A percentile compares a stretch with the other conserved stretches of the same genome.
Evolutionary conservation across 371 early-diverging fungal genomes (phyloP).

Genomic region (Rhizomucor pusillus): DNA sequence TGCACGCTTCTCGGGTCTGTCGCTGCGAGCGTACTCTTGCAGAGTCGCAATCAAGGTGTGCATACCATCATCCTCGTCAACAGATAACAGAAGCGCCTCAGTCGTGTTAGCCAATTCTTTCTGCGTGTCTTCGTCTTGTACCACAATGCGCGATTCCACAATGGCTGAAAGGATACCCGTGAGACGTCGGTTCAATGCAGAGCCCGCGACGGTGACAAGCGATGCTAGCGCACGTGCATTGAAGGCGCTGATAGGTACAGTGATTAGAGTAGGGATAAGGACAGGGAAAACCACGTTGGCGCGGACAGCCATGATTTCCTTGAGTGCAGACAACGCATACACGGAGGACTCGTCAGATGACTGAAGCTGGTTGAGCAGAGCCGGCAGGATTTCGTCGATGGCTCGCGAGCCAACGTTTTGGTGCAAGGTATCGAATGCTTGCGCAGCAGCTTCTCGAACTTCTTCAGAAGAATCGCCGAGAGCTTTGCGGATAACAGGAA

Average conservation of each 20-base stretch:
- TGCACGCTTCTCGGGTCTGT: conserved; percentile 50
- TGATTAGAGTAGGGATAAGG: conserved; percentile 87
- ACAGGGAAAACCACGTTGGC: conserved; percentile 96
- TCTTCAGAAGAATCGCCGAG: conserved; percentile 73
- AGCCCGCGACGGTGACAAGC: conserved; percentile 89
- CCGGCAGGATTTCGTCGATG: conserved; percentile 90
- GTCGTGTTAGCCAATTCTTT: conserved; percentile 69
- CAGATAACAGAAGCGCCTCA: conserved; percentile 61
- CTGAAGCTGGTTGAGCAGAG: conserved; percentile 78
- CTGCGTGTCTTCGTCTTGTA: conserved; percentile 65
- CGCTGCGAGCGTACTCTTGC: conserved; percentile 63
- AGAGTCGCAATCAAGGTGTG: conserved; percentile 68
- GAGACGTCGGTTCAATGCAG: conserved; percentile 80
- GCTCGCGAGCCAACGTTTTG: conserved; percentile 87
- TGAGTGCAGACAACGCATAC: conserved; percentile 89
- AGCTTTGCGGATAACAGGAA: conserved; percentile 79
- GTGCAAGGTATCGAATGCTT: conserved; percentile 91
- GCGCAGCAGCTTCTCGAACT: conserved; percentile 94
- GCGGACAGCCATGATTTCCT: conserved; percentile 95
- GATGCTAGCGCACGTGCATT: conserved; percentile 90
- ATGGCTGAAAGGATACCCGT: conserved; percentile 77
- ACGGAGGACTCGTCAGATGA: conserved; percentile 61
- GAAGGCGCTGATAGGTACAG: conserved; percentile 86
- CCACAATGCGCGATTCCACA: conserved; percentile 62
- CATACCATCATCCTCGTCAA: conserved; percentile 79